Base-by-base conservation (phyloP, 106 monocot genomes). In the Phalaenopsis aphrodite region DNA sequence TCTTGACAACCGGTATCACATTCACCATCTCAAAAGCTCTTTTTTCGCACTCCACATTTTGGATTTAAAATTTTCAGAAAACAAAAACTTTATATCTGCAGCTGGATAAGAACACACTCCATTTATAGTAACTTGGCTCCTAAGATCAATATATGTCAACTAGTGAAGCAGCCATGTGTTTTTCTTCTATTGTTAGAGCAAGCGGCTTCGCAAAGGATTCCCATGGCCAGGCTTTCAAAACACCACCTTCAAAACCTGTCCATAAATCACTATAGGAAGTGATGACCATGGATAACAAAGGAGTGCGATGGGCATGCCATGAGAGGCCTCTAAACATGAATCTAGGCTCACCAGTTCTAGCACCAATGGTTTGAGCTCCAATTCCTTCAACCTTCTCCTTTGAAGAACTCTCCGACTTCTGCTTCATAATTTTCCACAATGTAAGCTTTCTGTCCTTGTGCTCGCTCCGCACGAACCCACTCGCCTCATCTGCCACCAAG, bases 191-290 rank as follows among this genome's bases (percentile, higher is more conserved):
- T 21, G 85, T 46, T 19, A 85, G 81, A 78, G 90, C 85, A 41
- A 90, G 83, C 38, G 85, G 76, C 52, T 87, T 90, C 6, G 87
- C 85, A 64, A 90, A 72, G 21, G 85, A 73, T 84, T 90, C 87
- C 83, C 87, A 90, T 61, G 87, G 87, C 90, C 90, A 90, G 5
- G 64, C 90, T 84, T 90, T 90, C 21, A 90, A 84, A 81, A 79
- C 46, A 5, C 90, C 90, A 58, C 81, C 81, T 77, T 90, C 90
- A 55, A 83, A 87, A 66, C 87, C 83, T 21, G 87, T 79, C 90
- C 87, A 90, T 42, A 90, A 16, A 79, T 90, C 90, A 86, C 86
- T 83, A 65, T 83, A 80, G 0, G 87, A 82, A 72, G 76, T 82
- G 76, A 87, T 66, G 24, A 79, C 47, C 75, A 87, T 42, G 39